phyloP scores from a whole-genome alignment of 1,284 basidiomycete species.

The Ceratobasidium sp. region DNA sequence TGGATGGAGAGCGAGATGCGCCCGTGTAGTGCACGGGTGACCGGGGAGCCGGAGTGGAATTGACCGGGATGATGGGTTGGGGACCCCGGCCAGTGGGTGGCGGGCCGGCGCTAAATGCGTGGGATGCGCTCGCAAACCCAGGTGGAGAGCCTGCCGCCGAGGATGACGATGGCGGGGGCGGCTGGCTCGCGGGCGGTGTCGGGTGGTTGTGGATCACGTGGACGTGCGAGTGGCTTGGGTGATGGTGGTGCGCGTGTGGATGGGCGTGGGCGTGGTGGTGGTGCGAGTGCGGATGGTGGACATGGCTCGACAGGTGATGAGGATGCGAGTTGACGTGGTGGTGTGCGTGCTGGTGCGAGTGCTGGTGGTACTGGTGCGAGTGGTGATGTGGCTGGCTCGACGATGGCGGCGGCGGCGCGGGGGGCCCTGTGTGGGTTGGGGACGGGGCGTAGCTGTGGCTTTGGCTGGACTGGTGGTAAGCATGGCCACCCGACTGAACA shows the following conservation, averaged over 20 bases:
- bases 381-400: slow-evolving; percentile 9
- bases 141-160: slow-evolving; percentile 3
- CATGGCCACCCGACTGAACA: neutral
- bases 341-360: neutral
- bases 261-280: neutral
- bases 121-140: slow-evolving; percentile 7
- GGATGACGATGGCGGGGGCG: neutral
- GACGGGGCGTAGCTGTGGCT: slow-evolving; percentile 12
- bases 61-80: slow-evolving; percentile 24
- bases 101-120: slow-evolving; percentile 15
- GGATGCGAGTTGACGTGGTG: no score
- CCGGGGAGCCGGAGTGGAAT: slow-evolving; percentile 23
- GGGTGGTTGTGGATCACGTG: slow-evolving; percentile 30
- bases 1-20: slow-evolving; percentile 9
- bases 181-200: slow-evolving; percentile 2
- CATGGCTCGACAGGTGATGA: slow-evolving; percentile 4
- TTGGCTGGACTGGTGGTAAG: neutral
- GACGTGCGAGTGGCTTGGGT: slow-evolving; percentile 21
- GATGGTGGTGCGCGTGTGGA: slow-evolving; percentile 3
- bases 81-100: slow-evolving; percentile 8
- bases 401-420: neutral
- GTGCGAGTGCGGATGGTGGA: slow-evolving; percentile 10
- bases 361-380: slow-evolving; percentile 19
- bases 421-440: slow-evolving; percentile 3
- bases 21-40: slow-evolving; percentile 8